Conservation (phyloP, 2,329 filamentous ascomycete genomes). For the Canariomyces notabilis region DNA sequence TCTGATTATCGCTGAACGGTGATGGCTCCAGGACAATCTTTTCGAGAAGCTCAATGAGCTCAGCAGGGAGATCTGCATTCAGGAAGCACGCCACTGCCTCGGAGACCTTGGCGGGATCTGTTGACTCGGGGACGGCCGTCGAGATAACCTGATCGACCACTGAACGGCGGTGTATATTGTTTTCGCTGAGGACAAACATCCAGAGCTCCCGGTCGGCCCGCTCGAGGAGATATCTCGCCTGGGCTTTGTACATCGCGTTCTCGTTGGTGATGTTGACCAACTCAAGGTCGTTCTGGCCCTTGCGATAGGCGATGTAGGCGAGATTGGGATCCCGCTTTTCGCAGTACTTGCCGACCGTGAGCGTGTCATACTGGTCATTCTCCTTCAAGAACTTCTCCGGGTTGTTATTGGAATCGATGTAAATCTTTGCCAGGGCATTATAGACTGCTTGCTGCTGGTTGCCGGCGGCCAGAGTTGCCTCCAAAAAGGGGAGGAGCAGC, state of each 20-base stretch:
- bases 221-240: conserved; percentile 90
- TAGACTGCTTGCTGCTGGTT: conserved; percentile 96
- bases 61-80: conserved; percentile 80
- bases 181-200: conserved; percentile 89
- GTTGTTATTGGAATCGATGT: conserved; percentile 98
- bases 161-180: conserved; percentile 91
- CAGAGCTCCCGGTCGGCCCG: conserved; percentile 87
- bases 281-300: conserved; percentile 96
- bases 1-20: conserved; percentile 95
- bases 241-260: conserved; percentile 99
- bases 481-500: conserved; percentile 90
- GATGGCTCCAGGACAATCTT: conserved; percentile 99
- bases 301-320: conserved; percentile 89
- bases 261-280: conserved; percentile 98
- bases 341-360: conserved; percentile 93
- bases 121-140: conserved; percentile 88
- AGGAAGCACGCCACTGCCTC: conserved; percentile 92
- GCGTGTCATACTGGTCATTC: conserved; percentile 92
- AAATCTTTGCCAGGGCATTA: conserved; percentile 98
- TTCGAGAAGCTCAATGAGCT: conserved; percentile 95
- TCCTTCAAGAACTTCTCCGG: conserved; percentile 96
- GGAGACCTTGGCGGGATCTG: conserved; percentile 89
- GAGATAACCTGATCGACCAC: conserved; percentile 95
- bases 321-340: conserved; percentile 97
- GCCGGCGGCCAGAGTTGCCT: conserved; percentile 80